Conservation (phyloP, 2,329 filamentous ascomycete species). For the Xylariaceae sp. region DNA sequence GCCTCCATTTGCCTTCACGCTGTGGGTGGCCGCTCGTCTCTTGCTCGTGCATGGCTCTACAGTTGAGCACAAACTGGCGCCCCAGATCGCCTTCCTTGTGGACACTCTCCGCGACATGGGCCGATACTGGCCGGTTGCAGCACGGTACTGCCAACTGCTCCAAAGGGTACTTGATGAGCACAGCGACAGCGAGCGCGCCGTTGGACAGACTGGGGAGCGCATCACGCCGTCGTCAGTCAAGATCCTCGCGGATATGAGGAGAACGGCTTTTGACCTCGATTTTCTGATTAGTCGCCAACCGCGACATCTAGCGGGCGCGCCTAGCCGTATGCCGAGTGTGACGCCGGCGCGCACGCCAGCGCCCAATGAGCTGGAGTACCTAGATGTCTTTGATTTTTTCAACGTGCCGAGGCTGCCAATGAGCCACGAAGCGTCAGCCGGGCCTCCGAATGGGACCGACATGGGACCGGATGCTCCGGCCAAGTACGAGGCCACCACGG, state of each 20-base stretch:
- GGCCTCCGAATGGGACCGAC: slow-evolving; percentile 23
- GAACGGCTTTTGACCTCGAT: slow-evolving; percentile 88
- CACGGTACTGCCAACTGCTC: slow-evolving; percentile 79
- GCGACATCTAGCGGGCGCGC: slow-evolving; percentile 48
- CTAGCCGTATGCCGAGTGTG: slow-evolving; percentile 56
- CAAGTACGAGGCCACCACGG: slow-evolving; percentile 32
- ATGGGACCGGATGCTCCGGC: slow-evolving; percentile 25
- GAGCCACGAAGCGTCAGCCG: slow-evolving; percentile 45
- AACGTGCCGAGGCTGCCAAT: slow-evolving; percentile 79
- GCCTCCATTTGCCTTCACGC: slow-evolving; percentile 87
- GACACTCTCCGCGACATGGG: slow-evolving; percentile 83
- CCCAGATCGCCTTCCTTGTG: slow-evolving; percentile 81
- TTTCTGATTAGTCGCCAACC: slow-evolving; percentile 87
- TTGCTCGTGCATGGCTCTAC: slow-evolving; percentile 90
- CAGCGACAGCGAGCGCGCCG: slow-evolving; percentile 70
- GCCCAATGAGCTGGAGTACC: slow-evolving; percentile 84
- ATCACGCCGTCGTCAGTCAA: slow-evolving; percentile 82
- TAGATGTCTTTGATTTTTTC: slow-evolving; percentile 95
- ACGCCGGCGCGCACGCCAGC: slow-evolving; percentile 73
- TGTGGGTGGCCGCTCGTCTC: slow-evolving; percentile 89
- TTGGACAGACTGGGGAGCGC: slow-evolving; percentile 65
- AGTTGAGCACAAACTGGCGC: slow-evolving; percentile 81
- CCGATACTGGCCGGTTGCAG: slow-evolving; percentile 83
- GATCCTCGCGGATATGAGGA: slow-evolving; percentile 89
- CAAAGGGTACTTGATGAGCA: slow-evolving; percentile 87